Conservation (phyloP, 208 protist genomes). For the Acanthamoeba lenticulata region DNA sequence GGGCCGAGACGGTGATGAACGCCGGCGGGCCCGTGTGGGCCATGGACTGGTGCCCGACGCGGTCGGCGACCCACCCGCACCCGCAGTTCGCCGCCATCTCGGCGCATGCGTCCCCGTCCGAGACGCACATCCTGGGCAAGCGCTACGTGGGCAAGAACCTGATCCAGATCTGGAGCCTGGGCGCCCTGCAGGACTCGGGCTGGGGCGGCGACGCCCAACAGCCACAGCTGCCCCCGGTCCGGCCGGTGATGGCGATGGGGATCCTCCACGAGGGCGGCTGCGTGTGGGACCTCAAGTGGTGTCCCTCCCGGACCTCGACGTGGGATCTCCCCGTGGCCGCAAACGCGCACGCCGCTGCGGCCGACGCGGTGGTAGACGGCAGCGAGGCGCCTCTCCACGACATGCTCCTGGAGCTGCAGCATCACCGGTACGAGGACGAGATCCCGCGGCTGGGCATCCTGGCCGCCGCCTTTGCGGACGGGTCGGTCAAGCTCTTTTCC, state of each 20-base stretch:
- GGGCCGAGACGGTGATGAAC: slow-evolving; percentile 35
- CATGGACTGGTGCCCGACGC: slow-evolving; percentile 9
- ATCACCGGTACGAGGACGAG: background rate
- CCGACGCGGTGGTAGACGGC: background rate
- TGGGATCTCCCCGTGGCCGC: slow-evolving; percentile 10
- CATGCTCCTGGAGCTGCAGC: too few relatives aligned
- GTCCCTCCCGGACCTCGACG: slow-evolving; percentile 11
- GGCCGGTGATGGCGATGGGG: slow-evolving; percentile 36
- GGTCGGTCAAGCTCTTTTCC: slow-evolving; percentile 12
- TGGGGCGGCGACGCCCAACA: background rate
- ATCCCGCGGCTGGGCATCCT: slow-evolving; percentile 5
- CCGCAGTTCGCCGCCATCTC: background rate
- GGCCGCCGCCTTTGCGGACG: slow-evolving; percentile 19
- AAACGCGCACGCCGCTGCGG: background rate
- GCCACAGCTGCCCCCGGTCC: background rate
- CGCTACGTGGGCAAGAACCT: slow-evolving; percentile 28
- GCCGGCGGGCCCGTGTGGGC: slow-evolving; percentile 23
- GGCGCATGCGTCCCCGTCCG: background rate
- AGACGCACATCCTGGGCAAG: slow-evolving; percentile 17
- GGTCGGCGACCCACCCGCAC: background rate
- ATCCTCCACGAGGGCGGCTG: slow-evolving; percentile 31
- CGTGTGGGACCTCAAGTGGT: slow-evolving; percentile 64
- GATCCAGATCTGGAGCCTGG: slow-evolving; percentile 45
- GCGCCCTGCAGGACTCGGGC: slow-evolving; percentile 14
- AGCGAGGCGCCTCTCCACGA: background rate